These are phyloP conservation scores for Rhododendron mucronatum DNA, from an alignment of 148 eudicot species.

Conservation along the genomic window DNA sequence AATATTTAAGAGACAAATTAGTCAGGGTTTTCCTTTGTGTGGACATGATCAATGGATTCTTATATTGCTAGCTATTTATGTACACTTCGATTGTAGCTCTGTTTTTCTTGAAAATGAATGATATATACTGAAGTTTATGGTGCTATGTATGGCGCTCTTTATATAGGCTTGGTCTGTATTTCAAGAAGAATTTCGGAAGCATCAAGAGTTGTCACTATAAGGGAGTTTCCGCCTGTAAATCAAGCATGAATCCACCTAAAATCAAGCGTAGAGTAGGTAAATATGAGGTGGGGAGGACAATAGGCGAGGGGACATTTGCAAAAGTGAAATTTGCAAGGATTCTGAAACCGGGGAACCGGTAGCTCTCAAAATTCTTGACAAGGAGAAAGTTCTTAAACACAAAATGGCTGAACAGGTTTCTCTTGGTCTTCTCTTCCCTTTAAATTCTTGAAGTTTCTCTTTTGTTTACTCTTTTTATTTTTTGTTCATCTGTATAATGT, in stretches of 20 bases:
- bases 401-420: slow-evolving; percentile 94
- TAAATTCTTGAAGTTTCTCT: neutral
- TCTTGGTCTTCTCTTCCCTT: neutral
- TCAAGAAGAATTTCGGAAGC: slow-evolving; percentile 9
- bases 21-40: neutral
- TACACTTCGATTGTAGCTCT: neutral
- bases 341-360: slow-evolving; percentile 81
- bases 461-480: neutral
- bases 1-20: neutral
- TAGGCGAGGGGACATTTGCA: slow-evolving; percentile 97
- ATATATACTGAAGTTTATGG: neutral
- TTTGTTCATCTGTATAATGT: neutral
- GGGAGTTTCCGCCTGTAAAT: slow-evolving; percentile 7
- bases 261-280: slow-evolving; percentile 80
- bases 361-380: slow-evolving; percentile 91
- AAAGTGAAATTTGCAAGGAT: slow-evolving; percentile 89
- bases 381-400: slow-evolving; percentile 85
- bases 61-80: slow-evolving; percentile 2
- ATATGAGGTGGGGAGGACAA: slow-evolving; percentile 91
- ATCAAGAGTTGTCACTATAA: slow-evolving; percentile 6
- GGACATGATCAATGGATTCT: neutral
- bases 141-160: neutral
- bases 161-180: neutral
- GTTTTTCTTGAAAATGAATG: neutral
- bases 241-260: slow-evolving; percentile 52